A percentile compares a stretch with the other conserved stretches of the same genome.
These are phyloP conservation scores for Raphanus raphanistrum DNA, from an alignment of 345 rosid genomes.

Conservation along the genomic window DNA sequence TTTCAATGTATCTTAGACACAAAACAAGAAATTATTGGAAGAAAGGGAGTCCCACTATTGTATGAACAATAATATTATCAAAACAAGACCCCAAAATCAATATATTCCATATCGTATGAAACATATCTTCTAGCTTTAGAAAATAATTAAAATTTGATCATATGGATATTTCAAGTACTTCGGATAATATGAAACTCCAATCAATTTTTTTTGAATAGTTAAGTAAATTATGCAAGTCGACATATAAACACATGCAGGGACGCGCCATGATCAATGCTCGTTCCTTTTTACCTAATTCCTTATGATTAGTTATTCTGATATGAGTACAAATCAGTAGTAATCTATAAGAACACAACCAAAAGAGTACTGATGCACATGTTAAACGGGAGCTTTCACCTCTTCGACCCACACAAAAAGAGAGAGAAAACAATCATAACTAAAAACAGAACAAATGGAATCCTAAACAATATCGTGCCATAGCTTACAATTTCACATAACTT, in stretches of 20 bases:
- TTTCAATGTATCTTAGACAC: constrained; percentile 28
- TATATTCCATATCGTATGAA: constrained; percentile 21
- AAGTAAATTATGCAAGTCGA: neutral
- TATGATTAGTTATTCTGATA: neutral
- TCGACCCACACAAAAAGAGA: neutral
- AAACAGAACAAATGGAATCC: neutral
- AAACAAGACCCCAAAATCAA: neutral
- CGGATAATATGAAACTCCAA: neutral
- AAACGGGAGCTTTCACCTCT: constrained; percentile 22
- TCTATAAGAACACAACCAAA: constrained; percentile 10
- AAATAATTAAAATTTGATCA: neutral
- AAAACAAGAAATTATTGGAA: constrained; percentile 34
- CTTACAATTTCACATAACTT: neutral
- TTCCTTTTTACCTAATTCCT: constrained; percentile 10
- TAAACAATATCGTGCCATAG: neutral
- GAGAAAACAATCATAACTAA: neutral
- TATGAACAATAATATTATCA: neutral
- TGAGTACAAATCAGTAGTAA: neutral
- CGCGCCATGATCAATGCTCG: constrained; percentile 11
- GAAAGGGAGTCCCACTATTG: constrained; percentile 19
- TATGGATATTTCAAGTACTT: neutral
- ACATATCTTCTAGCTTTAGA: constrained; percentile 15
- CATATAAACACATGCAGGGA: neutral
- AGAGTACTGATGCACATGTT: constrained; percentile 14
- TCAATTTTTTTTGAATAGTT: neutral